Conservation (phyloP, 2,329 filamentous ascomycete genomes). For the Aureobasidium sp. region DNA sequence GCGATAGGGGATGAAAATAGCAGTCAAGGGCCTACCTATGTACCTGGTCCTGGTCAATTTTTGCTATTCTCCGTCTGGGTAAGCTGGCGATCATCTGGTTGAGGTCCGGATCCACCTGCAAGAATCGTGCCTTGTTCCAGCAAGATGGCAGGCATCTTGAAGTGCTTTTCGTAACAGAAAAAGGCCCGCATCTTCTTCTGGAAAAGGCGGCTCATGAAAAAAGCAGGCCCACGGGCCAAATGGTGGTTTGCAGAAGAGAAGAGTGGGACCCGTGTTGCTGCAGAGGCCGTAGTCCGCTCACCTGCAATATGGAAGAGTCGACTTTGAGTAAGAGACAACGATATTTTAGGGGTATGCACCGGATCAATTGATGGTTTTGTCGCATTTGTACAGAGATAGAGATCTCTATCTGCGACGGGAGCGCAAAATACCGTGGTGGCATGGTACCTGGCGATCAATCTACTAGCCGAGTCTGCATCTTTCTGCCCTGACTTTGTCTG, state of each 20-base stretch:
- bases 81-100: conserved; percentile 1
- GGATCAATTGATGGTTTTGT: neutral
- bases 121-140: neutral
- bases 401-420: conserved; percentile 6
- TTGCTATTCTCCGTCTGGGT: neutral
- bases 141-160: neutral
- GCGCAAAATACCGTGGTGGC: neutral
- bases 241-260: neutral
- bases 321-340: neutral
- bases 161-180: conserved; percentile 3
- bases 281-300: neutral
- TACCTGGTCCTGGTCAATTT: neutral
- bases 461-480: neutral
- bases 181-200: conserved; percentile 4
- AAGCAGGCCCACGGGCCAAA: conserved; percentile 9
- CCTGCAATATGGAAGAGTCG: neutral
- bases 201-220: conserved; percentile 1
- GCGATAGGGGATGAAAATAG: neutral
- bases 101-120: neutral
- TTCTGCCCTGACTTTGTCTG: neutral
- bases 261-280: neutral
- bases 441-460: conserved; percentile 13
- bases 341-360: neutral
- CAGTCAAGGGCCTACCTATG: conserved; percentile 1
- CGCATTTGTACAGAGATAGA: neutral